Conservation (phyloP, 129 eudicot species). For the Lonicera japonica region DNA sequence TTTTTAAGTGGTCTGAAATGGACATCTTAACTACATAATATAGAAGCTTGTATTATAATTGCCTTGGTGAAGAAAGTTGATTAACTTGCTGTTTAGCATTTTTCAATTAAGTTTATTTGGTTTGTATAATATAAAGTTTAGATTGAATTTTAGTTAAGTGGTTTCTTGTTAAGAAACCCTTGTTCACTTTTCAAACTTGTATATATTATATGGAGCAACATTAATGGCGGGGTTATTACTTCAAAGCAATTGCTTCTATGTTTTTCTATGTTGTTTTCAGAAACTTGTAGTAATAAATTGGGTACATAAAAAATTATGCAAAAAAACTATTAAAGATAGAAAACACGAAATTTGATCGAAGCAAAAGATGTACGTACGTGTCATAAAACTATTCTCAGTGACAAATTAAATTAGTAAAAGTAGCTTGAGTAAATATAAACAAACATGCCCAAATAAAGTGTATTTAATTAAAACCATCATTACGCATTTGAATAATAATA, state of each 20-base stretch:
- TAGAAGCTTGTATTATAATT: not conserved
- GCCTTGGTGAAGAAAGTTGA: not conserved
- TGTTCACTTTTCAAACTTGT: not conserved
- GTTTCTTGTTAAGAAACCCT: not conserved
- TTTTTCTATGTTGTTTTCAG: not conserved
- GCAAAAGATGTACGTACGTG: too few relatives aligned
- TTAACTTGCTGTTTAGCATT: not conserved
- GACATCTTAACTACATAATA: conserved; percentile 12
- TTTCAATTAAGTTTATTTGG: not conserved
- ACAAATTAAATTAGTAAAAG: too few relatives aligned
- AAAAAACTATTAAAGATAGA: too few relatives aligned
- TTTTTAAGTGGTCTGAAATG: too few relatives aligned
- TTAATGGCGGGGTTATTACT: not conserved
- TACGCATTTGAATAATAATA: too few relatives aligned
- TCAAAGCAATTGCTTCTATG: not conserved
- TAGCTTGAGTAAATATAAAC: too few relatives aligned
- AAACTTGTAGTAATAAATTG: too few relatives aligned
- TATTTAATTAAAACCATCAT: too few relatives aligned
- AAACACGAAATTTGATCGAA: too few relatives aligned
- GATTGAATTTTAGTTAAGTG: not conserved
- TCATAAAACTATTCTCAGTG: too few relatives aligned
- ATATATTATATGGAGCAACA: not conserved
- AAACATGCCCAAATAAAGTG: too few relatives aligned
- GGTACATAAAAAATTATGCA: too few relatives aligned
- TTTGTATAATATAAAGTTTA: not conserved